Conservation (phyloP, 805 yeast genomes). For the Candida jianshihensis region DNA sequence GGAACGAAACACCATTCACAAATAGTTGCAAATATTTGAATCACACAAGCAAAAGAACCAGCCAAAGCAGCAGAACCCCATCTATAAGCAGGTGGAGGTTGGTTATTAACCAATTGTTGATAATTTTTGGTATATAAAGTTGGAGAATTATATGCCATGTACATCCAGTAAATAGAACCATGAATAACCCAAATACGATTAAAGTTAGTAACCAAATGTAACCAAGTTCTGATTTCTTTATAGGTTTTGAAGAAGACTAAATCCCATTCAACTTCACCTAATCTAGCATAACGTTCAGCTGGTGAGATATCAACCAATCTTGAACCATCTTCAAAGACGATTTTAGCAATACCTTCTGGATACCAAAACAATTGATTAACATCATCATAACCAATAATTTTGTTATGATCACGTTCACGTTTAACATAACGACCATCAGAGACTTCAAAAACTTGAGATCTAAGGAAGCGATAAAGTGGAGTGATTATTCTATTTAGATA, state of each 20-base stretch:
- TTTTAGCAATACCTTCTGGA: slow-evolving; percentile 96
- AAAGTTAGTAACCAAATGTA: slow-evolving; percentile 89
- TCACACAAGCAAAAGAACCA: slow-evolving; percentile 76
- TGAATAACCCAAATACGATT: slow-evolving; percentile 98
- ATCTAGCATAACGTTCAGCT: slow-evolving; percentile 80
- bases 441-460: slow-evolving; percentile 77
- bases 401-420: slow-evolving; percentile 80
- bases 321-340: slow-evolving; percentile 85
- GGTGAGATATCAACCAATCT: slow-evolving; percentile 85
- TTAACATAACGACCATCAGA: slow-evolving; percentile 76
- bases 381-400: slow-evolving; percentile 90
- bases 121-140: slow-evolving; percentile 84
- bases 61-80: slow-evolving; percentile 94
- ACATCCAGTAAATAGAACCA: slow-evolving; percentile 88
- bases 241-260: slow-evolving; percentile 92
- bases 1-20: slow-evolving; percentile 97
- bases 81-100: slow-evolving; percentile 82
- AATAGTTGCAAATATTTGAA: slow-evolving; percentile 82
- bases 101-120: slow-evolving; percentile 73
- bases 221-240: slow-evolving; percentile 95
- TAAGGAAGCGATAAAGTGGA: slow-evolving; percentile 75
- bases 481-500: slow-evolving; percentile 87
- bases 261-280: slow-evolving; percentile 91
- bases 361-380: slow-evolving; percentile 99
- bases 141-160: slow-evolving; percentile 88